Conservation (phyloP, 805 yeast species). For the Metschnikowia lunata region DNA sequence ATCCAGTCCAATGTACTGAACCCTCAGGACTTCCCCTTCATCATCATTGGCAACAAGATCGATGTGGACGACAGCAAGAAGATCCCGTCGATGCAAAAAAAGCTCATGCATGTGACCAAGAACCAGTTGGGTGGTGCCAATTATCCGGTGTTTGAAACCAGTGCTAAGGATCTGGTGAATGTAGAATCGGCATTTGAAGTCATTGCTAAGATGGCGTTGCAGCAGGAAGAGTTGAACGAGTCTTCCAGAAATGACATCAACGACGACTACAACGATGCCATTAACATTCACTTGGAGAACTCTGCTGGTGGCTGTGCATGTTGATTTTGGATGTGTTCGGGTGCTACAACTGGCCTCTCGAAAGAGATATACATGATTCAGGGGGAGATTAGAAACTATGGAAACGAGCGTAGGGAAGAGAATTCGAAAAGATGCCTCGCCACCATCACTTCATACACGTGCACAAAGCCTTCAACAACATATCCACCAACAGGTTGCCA, state of each 20-base stretch:
- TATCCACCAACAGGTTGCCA: slow-evolving; percentile 26
- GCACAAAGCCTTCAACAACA: slow-evolving; percentile 31
- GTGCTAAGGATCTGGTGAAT: slow-evolving; percentile 94
- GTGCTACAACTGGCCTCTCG: no score
- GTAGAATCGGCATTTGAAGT: slow-evolving; percentile 96
- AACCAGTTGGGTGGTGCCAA: slow-evolving; percentile 57
- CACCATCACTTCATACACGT: slow-evolving; percentile 20
- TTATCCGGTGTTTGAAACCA: slow-evolving; percentile 89
- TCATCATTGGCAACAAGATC: slow-evolving; percentile 89
- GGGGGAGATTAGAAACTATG: no score
- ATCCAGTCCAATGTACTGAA: slow-evolving; percentile 90
- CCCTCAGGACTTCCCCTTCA: slow-evolving; percentile 95
- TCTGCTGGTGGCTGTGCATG: slow-evolving; percentile 77
- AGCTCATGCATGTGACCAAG: slow-evolving; percentile 43
- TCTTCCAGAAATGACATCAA: slow-evolving; percentile 51
- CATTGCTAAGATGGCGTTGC: slow-evolving; percentile 90
- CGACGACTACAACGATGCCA: slow-evolving; percentile 87
- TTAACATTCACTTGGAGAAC: slow-evolving; percentile 86
- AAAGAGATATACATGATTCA: no score
- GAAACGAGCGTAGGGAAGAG: no score
- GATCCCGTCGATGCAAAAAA: slow-evolving; percentile 53
- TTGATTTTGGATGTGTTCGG: slow-evolving; percentile 21
- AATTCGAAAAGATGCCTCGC: no score
- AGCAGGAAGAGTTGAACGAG: slow-evolving; percentile 90
- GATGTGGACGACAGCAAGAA: slow-evolving; percentile 91